Evolutionary conservation across 2,329 filamentous ascomycete species (phyloP).

Genomic region (Neonectria sp.): DNA sequence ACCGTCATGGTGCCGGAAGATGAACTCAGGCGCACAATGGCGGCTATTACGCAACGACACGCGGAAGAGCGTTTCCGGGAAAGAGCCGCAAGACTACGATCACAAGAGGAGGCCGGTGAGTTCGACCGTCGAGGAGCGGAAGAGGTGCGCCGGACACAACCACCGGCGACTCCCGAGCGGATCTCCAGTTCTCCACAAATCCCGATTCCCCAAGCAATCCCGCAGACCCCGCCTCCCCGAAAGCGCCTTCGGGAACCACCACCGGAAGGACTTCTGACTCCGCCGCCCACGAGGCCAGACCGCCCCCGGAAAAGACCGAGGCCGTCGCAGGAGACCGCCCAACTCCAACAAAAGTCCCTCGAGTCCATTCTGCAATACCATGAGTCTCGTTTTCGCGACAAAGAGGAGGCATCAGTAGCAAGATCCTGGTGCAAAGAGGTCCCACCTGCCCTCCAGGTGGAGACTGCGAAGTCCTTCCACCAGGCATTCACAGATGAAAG

Average conservation of each 20-base stretch:
- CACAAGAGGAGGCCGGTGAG: too few relatives aligned
- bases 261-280: slow-evolving; percentile 17
- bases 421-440: slow-evolving; percentile 33
- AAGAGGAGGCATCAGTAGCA: slow-evolving; percentile 15
- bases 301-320: slow-evolving; percentile 9
- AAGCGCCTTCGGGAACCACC: not conserved
- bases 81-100: too few relatives aligned
- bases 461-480: slow-evolving; percentile 20
- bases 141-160: too few relatives aligned
- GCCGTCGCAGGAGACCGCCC: not conserved
- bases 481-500: slow-evolving; percentile 22
- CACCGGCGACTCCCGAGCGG: too few relatives aligned
- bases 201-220: too few relatives aligned
- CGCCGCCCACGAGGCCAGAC: slow-evolving; percentile 10
- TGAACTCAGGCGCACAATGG: too few relatives aligned
- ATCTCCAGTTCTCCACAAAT: too few relatives aligned
- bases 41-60: too few relatives aligned
- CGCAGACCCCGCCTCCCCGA: too few relatives aligned
- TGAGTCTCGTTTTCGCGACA: slow-evolving; percentile 23
- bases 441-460: slow-evolving; percentile 20
- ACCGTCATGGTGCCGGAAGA: too few relatives aligned
- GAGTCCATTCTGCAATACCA: slow-evolving; percentile 19
- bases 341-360: slow-evolving; percentile 20
- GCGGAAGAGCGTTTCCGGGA: too few relatives aligned
- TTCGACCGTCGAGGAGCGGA: too few relatives aligned